phyloP scores from a whole-genome alignment of 2,329 filamentous ascomycete genomes.

The Cryphonectria japonica region DNA sequence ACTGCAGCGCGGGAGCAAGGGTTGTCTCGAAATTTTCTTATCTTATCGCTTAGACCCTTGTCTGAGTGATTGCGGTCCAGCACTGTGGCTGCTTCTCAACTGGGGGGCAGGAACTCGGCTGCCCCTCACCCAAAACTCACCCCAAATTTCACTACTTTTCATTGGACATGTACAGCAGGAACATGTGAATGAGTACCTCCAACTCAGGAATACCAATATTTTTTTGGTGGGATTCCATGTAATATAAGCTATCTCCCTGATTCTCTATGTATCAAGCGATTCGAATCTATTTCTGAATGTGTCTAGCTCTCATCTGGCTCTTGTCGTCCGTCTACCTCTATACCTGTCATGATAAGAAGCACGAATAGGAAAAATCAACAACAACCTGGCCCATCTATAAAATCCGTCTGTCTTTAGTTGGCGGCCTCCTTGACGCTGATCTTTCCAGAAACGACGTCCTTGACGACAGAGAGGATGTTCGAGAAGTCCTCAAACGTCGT shows the following conservation, averaged over 20 bases:
- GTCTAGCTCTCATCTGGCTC: conserved; percentile 13
- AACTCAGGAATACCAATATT: neutral
- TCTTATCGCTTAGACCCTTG: conserved; percentile 23
- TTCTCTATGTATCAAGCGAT: neutral
- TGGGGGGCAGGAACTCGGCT: neutral
- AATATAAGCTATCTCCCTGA: neutral
- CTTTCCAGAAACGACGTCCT: conserved; percentile 76
- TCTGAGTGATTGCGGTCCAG: neutral
- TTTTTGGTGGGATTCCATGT: neutral
- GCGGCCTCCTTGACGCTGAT: conserved; percentile 73
- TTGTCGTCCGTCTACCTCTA: conserved; percentile 10
- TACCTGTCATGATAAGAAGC: neutral
- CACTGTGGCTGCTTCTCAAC: neutral
- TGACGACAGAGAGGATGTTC: conserved; percentile 74
- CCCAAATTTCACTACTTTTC: neutral
- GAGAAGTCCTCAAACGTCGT: conserved; percentile 86
- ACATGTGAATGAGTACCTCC: neutral
- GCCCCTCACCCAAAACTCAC: neutral
- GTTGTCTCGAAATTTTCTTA: conserved; percentile 26
- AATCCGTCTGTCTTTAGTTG: conserved; percentile 34
- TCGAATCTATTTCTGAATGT: neutral
- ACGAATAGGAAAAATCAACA: neutral
- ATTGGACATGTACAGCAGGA: neutral
- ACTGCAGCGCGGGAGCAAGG: neutral
- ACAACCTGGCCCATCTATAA: neutral